A percentile compares a stretch with the other conserved stretches of the same genome.
Conservation (phyloP, 768 basidiomycete species). For the Mycena capillaripes region DNA sequence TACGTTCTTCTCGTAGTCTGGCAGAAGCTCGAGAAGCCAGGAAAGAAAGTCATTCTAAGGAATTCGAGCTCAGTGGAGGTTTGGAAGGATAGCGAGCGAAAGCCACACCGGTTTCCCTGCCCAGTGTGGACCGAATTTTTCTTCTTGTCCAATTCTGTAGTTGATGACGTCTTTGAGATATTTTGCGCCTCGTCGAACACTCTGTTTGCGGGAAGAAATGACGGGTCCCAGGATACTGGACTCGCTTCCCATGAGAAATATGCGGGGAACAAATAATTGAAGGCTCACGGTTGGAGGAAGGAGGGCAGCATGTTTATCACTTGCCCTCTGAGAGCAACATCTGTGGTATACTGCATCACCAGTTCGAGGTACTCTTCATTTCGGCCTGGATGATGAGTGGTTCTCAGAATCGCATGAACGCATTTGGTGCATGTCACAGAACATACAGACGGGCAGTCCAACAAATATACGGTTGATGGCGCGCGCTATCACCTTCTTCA, state of each 20-base stretch:
- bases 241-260: too few species aligned
- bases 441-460: conserved; percentile 63
- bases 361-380: conserved; percentile 51
- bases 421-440: too few species aligned
- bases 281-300: conserved; percentile 46
- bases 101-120: conserved; percentile 32
- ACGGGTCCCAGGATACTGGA: conserved; percentile 27
- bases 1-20: conserved; percentile 33
- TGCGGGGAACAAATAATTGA: not conserved
- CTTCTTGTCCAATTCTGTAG: conserved; percentile 22
- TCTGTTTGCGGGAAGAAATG: conserved; percentile 16
- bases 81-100: not conserved
- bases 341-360: conserved; percentile 46
- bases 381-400: conserved; percentile 47
- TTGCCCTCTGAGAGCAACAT: conserved; percentile 38
- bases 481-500: conserved; percentile 54
- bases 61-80: not conserved
- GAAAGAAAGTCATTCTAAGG: conserved; percentile 39
- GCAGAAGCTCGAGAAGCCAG: conserved; percentile 43
- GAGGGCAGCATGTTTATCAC: conserved; percentile 47
- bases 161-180: conserved; percentile 15
- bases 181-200: not conserved
- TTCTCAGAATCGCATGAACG: conserved; percentile 38
- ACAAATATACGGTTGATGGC: conserved; percentile 63
- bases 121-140: conserved; percentile 20